Evolutionary conservation across 2,329 filamentous ascomycete genomes (phyloP).

Genomic region (Phaeosphaeria sp.): DNA sequence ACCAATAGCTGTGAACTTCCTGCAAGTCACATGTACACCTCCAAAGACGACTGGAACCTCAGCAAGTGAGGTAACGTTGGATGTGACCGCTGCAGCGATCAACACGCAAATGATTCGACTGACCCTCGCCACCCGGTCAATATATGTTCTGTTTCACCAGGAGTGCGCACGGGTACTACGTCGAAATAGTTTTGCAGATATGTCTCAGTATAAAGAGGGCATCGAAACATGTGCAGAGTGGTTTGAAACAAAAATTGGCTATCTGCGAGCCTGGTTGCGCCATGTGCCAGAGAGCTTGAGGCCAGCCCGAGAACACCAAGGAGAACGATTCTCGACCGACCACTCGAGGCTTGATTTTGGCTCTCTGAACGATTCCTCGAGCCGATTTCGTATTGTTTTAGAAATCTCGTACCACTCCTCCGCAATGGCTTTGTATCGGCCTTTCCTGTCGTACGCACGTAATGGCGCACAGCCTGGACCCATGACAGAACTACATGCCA

Average conservation of each 20-base stretch:
- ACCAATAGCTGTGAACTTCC: slow-evolving; percentile 47
- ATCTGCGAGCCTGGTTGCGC: slow-evolving; percentile 41
- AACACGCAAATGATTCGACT: slow-evolving; percentile 47
- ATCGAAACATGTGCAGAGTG: slow-evolving; percentile 42
- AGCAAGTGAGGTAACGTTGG: background rate
- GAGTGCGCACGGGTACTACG: slow-evolving; percentile 30
- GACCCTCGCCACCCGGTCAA: slow-evolving; percentile 36
- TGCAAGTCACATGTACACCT: slow-evolving; percentile 44
- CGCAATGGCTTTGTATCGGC: slow-evolving; percentile 29
- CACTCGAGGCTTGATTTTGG: slow-evolving; percentile 12
- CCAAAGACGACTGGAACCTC: slow-evolving; percentile 39
- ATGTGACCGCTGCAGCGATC: slow-evolving; percentile 33
- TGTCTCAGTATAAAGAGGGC: slow-evolving; percentile 40
- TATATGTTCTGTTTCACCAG: slow-evolving; percentile 47
- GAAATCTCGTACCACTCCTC: slow-evolving; percentile 34
- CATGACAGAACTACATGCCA: slow-evolving; percentile 11
- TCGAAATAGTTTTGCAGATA: slow-evolving; percentile 15
- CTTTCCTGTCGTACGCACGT: slow-evolving; percentile 27
- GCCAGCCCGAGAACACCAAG: slow-evolving; percentile 11
- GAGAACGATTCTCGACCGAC: slow-evolving; percentile 23
- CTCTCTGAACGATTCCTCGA: slow-evolving; percentile 10
- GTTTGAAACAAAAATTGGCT: slow-evolving; percentile 31
- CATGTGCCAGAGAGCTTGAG: slow-evolving; percentile 47
- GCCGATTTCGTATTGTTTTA: slow-evolving; percentile 20
- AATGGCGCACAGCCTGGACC: background rate